phyloP scores from a whole-genome alignment of 108 stramenopile genomes.

The Aurantiochytrium sp. region DNA sequence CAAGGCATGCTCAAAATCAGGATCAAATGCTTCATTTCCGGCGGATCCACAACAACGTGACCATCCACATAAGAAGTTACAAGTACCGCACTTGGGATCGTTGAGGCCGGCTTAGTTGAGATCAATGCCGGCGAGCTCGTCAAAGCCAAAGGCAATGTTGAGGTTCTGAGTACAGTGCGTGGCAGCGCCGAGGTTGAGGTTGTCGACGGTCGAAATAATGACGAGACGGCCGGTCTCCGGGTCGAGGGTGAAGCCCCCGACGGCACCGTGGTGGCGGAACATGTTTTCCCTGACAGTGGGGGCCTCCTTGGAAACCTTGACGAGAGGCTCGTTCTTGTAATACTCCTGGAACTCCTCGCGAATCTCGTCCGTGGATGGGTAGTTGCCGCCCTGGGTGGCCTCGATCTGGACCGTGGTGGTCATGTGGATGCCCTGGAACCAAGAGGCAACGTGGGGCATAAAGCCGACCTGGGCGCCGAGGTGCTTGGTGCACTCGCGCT shows the following conservation, averaged over 20 bases:
- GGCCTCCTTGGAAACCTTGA: slow-evolving; percentile 48
- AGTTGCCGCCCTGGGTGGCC: slow-evolving; percentile 44
- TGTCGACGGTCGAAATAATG: slow-evolving; percentile 50
- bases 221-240: slow-evolving; percentile 52
- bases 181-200: slow-evolving; percentile 50
- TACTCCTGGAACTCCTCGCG: slow-evolving; percentile 52
- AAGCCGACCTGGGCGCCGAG: slow-evolving; percentile 52
- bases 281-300: neutral
- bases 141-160: slow-evolving; percentile 30
- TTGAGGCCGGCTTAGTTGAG: neutral
- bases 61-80: too few species aligned
- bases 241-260: slow-evolving; percentile 50
- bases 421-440: slow-evolving; percentile 51
- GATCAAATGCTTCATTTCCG: too few species aligned
- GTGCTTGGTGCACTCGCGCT: slow-evolving; percentile 30
- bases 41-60: too few species aligned
- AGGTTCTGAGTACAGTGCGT: slow-evolving; percentile 5
- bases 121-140: neutral
- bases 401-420: slow-evolving; percentile 55
- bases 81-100: too few species aligned
- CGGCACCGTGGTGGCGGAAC: slow-evolving; percentile 49
- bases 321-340: slow-evolving; percentile 56
- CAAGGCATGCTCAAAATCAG: too few species aligned
- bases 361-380: slow-evolving; percentile 41
- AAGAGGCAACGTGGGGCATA: slow-evolving; percentile 44